Percentiles rank a stretch among this genome's conserved stretches.
These are phyloP conservation scores for Musa acuminata DNA, from an alignment of 176 grass and related monocot species.

Conservation along the genomic window DNA sequence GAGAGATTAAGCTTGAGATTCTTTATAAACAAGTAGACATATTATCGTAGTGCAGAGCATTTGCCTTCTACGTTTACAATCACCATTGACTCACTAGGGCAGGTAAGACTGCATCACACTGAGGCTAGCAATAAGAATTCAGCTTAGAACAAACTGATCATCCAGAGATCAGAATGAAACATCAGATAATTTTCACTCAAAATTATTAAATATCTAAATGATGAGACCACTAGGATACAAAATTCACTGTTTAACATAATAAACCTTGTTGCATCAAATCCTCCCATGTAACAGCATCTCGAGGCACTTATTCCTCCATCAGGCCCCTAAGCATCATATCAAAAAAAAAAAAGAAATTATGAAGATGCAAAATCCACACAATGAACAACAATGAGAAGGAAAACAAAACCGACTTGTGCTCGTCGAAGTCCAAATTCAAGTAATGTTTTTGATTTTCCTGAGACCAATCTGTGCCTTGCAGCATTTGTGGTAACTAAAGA, in stretches of 20 bases:
- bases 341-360: constrained; percentile 6
- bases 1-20: too few relatives aligned
- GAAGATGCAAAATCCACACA: background rate
- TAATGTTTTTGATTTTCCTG: constrained; percentile 80
- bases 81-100: too few relatives aligned
- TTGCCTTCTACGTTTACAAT: too few relatives aligned
- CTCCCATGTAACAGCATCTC: constrained; percentile 89
- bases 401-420: constrained; percentile 46
- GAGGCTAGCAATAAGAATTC: too few relatives aligned
- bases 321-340: constrained; percentile 52
- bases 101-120: too few relatives aligned
- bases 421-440: constrained; percentile 94
- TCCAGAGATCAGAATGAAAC: too few relatives aligned
- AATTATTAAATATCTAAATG: constrained; percentile 2
- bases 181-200: background rate
- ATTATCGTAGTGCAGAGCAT: too few relatives aligned
- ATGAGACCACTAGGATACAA: background rate
- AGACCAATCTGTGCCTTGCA: constrained; percentile 69
- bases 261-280: constrained; percentile 98
- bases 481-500: constrained; percentile 97
- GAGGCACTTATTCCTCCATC: constrained; percentile 98
- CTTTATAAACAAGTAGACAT: too few relatives aligned
- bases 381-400: background rate
- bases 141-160: too few relatives aligned
- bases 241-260: background rate